A percentile compares a stretch with the other conserved stretches of the same genome.
phyloP scores from a whole-genome alignment of 148 eudicot genomes.

The Cornus controversa region DNA sequence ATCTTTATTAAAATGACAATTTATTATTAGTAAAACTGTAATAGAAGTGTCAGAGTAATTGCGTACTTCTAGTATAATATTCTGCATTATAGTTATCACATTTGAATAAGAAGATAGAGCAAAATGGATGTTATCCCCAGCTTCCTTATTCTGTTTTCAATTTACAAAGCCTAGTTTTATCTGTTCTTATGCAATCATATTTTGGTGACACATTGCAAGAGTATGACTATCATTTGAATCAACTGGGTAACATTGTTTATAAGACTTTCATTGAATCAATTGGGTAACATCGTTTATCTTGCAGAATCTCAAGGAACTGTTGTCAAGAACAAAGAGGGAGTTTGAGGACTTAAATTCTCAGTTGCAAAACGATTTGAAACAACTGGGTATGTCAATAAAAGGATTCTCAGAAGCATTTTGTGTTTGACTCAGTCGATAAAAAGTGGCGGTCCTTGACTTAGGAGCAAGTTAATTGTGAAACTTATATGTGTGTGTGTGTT shows the following conservation, averaged over 20 bases:
- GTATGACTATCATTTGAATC: neutral
- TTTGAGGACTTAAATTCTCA: constrained; percentile 59
- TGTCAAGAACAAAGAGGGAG: constrained; percentile 58
- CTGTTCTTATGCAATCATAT: neutral
- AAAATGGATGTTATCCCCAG: no score
- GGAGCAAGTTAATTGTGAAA: neutral
- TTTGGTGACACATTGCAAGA: neutral
- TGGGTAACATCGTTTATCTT: constrained; percentile 6
- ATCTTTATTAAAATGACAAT: no score
- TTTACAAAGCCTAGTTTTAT: neutral
- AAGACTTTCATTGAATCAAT: neutral
- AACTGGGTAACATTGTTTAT: neutral
- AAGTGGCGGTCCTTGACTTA: neutral
- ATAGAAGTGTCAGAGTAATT: no score
- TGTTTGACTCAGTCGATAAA: neutral
- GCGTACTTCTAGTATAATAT: no score
- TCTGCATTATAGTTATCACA: neutral
- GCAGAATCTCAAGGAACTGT: constrained; percentile 62
- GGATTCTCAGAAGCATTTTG: neutral
- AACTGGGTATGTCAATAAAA: constrained; percentile 47
- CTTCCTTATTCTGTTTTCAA: neutral
- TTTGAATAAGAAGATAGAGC: neutral
- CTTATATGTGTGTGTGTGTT: no score
- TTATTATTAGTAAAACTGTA: no score
- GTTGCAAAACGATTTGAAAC: constrained; percentile 58